Evolutionary conservation across 2,329 filamentous ascomycete species (phyloP), one percentile per base, ranked within the genome.

Genomic region (Metarhizium robertsii): DNA sequence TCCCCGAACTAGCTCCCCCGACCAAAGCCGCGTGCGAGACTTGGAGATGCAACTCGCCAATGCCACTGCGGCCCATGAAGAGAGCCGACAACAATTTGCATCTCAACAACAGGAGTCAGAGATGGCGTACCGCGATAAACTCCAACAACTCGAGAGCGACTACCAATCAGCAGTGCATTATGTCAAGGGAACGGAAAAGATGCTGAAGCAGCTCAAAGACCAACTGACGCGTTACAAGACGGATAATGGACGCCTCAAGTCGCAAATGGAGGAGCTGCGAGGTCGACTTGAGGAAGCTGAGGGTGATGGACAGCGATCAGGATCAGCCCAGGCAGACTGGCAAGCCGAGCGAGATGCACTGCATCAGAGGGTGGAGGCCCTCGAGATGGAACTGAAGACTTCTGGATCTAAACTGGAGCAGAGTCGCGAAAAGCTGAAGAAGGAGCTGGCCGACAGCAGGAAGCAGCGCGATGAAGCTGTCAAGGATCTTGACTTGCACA

Each of bases 101-200:
- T 77, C 81, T 40, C 88, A 92, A 54, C 85, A 90, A 58, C 87
- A 94, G 62, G 90, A 95, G 65, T 87, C 90, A n/a, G 92, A 95
- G 68, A 80, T 84, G 55, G 83, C 88, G 50, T 97, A 95, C 73
- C 88, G 92, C 59, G 92, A 96, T 69, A 96, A 96, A 71, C 79
- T 99, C 53, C 83, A 90, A 57, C 92, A 96, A 67, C 83, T 99
- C 36, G 92, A 97, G 72, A 95, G 92, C 67, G 94, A 99, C 69
- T 96, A 99, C 69, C 91, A 96, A 71, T 96, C 94, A 46, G 92
- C 94, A 16, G 92, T 97, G 52, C 94, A 96, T 71, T 99, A 99
- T 66, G 90, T 99, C 62, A 95, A 96, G 72, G 94, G 94, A 57
- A 97, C 94, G 1, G 94, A 99, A 73, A 97, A 96, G 80, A 96